Evolutionary conservation across 257 asterid genomes (phyloP).

Genomic region (Solanum acaule): DNA sequence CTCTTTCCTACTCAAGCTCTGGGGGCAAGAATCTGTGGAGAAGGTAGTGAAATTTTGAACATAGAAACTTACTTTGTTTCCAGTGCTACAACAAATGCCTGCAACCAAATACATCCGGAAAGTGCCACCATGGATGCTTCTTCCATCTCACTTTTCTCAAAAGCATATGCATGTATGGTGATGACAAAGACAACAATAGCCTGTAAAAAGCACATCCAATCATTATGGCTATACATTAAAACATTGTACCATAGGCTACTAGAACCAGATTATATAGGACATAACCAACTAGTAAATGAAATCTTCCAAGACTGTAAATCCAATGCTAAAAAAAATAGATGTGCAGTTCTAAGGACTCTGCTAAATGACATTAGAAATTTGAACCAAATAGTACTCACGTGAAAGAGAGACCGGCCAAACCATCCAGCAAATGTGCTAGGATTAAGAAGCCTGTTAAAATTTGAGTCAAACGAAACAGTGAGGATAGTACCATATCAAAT

Average conservation of each 20-base stretch:
- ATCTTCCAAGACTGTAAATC: not conserved
- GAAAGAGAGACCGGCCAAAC: conserved; percentile 99
- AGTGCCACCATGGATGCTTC: conserved; percentile 97
- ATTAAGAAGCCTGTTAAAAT: conserved; percentile 83
- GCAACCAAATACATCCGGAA: conserved; percentile 98
- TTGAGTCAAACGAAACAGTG: not conserved
- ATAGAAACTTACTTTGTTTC: conserved; percentile 75
- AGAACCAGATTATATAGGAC: not conserved
- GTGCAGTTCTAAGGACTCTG: not conserved
- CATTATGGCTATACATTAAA: not conserved
- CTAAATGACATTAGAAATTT: not conserved
- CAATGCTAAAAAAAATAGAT: not conserved
- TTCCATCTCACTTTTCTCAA: conserved; percentile 97
- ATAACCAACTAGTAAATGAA: not conserved
- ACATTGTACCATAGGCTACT: not conserved
- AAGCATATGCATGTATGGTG: conserved; percentile 76
- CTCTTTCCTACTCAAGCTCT: not conserved
- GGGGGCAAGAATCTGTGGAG: not conserved
- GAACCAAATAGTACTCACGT: conserved; percentile 49
- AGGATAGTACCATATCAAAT: not conserved
- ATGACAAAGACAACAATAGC: conserved; percentile 92
- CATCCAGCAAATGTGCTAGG: conserved; percentile 99
- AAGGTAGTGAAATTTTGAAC: not conserved
- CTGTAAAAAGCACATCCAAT: conserved; percentile 31
- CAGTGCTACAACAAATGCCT: conserved; percentile 87